Base-by-base conservation (phyloP, 352 stramenopile genomes). In the Globisporangium cylindrosporum region DNA sequence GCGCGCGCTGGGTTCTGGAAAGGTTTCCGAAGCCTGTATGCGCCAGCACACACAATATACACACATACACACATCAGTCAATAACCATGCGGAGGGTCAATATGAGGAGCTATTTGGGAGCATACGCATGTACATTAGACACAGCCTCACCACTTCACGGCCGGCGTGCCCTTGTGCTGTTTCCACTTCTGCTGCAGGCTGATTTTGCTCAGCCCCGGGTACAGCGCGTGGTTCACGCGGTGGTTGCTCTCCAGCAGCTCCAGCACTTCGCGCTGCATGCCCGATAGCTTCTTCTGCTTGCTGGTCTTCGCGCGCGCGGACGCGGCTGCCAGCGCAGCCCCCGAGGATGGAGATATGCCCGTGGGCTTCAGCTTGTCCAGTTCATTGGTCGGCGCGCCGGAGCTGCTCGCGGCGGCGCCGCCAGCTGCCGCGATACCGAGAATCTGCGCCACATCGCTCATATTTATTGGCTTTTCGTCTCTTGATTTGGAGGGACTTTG, bases 361-460 rank as follows among this genome's bases (percentile, higher is more conserved):
- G 78, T 82, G 1, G 80, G 73, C 69, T 91, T 91, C 25, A 84
- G 67, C 66, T 85, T 78, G n/a, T 83, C 73, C 4, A 89, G 61
- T n/a, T 86, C 79, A 32, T 64, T 76, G 41, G 34, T 62, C 2
- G 18, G 12, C 12, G 59, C 24, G 18, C 24, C 29, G 29, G 62
- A 48, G 41, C 15, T 48, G 15, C 41, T 48, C 15, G 41, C 60
- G 6, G 75, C 60, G 5, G 64, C 48, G n/a, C n/a, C 25, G 5
- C 61, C 27, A 51, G 71, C 41, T 1, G 69, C 73, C 73, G 73
- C 72, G 27, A 90, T 69, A 29, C 83, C 81, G 46, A 92, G 71
- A 60, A 92, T 92, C 73, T 92, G 81, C 62, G 84, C 81, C 2
- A 92, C 80, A 74, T 92, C 84, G 66, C 80, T 79, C 84, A 92